phyloP scores from a whole-genome alignment of 2,329 filamentous ascomycete genomes.

The Dothidotthia symphoricarpi region DNA sequence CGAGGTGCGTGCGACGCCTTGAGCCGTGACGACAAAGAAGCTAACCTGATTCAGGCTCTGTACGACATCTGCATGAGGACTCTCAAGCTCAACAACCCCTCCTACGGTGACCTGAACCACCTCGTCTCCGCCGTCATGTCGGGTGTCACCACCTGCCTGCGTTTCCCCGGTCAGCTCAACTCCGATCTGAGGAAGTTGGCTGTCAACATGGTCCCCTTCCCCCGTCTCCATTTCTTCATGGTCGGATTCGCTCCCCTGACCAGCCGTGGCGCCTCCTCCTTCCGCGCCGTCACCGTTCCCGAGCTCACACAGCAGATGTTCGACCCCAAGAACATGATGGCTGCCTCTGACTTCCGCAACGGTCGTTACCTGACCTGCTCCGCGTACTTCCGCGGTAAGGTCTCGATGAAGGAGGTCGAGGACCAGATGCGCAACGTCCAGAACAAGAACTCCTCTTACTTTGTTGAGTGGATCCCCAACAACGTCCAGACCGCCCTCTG shows the following conservation, averaged over 20 bases:
- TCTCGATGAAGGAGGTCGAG: conserved; percentile 99
- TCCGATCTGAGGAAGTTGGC: conserved; percentile 99
- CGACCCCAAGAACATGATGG: conserved; percentile 99
- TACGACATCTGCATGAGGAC: conserved; percentile 99
- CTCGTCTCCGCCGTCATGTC: conserved; percentile 99
- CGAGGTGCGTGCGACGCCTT: conserved; percentile 57
- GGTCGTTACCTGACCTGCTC: conserved; percentile 99
- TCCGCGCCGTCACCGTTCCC: conserved; percentile 95
- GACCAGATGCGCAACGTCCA: conserved; percentile 99
- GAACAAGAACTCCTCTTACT: conserved; percentile 99
- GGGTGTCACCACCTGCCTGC: conserved; percentile 95
- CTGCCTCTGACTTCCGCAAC: conserved; percentile 99
- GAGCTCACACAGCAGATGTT: conserved; percentile 99
- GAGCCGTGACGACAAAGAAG: conserved; percentile 2
- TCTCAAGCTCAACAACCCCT: conserved; percentile 97
- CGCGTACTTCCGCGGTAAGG: conserved; percentile 99
- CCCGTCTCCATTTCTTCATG: conserved; percentile 99
- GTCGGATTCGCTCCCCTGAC: conserved; percentile 98
- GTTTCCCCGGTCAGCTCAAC: conserved; percentile 99
- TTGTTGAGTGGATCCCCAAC: conserved; percentile 99
- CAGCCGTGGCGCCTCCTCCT: conserved; percentile 85
- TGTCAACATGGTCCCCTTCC: conserved; percentile 99
- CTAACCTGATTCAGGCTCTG: conserved; percentile 60
- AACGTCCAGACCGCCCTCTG: conserved; percentile 99
- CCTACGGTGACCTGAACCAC: conserved; percentile 99